phyloP scores from a whole-genome alignment of 371 early-diverging fungal genomes.

The Apophysomyces ossiformis region DNA sequence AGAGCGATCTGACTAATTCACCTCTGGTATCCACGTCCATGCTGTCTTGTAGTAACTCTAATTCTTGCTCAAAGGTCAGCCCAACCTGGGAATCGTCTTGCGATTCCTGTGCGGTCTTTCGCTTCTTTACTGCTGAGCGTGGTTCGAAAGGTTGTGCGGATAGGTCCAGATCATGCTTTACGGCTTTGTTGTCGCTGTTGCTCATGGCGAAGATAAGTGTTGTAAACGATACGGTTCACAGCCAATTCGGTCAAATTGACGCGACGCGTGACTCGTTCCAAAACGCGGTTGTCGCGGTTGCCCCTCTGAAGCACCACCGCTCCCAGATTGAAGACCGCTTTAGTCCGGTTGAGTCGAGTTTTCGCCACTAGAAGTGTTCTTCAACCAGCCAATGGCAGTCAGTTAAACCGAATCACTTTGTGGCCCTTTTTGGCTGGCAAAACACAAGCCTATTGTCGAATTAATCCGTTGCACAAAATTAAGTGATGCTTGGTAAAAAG shows the following conservation, averaged over 20 bases:
- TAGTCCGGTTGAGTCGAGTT: too few relatives aligned
- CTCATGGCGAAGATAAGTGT: conserved; percentile 1
- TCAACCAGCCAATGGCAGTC: too few relatives aligned
- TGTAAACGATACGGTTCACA: not conserved
- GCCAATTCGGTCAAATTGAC: not conserved
- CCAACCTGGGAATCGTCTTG: conserved; percentile 7
- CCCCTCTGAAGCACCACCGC: too few relatives aligned
- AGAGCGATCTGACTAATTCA: not conserved
- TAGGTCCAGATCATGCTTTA: conserved; percentile 9
- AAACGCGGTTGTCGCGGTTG: too few relatives aligned
- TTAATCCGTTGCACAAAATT: too few relatives aligned
- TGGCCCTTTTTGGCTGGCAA: too few relatives aligned
- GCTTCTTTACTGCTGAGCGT: not conserved
- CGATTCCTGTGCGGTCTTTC: not conserved
- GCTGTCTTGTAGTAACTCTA: conserved; percentile 6
- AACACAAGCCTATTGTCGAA: too few relatives aligned
- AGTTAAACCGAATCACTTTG: too few relatives aligned
- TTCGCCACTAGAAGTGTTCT: too few relatives aligned
- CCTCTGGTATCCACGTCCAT: conserved; percentile 16
- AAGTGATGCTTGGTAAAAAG: too few relatives aligned
- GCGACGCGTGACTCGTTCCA: conserved; percentile 9
- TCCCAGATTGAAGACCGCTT: too few relatives aligned
- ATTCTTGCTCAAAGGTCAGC: conserved; percentile 23
- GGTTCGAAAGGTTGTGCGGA: conserved; percentile 13
- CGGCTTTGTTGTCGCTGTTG: not conserved